phyloP scores from a whole-genome alignment of 257 asterid species.

The Echium plantagineum region DNA sequence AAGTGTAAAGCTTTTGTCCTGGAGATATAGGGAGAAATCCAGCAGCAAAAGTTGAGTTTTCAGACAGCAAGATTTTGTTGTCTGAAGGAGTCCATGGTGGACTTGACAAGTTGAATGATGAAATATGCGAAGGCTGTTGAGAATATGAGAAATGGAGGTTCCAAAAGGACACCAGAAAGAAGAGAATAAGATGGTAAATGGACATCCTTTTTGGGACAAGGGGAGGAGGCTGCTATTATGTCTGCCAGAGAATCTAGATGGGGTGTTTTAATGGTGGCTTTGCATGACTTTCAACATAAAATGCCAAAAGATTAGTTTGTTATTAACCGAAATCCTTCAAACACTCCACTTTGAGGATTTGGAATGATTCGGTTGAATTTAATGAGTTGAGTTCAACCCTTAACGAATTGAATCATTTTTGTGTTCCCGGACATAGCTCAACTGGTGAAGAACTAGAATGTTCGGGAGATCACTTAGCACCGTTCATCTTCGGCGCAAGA shows the following conservation, averaged over 20 bases:
- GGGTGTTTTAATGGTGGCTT: background rate
- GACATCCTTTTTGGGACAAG: slow-evolving; percentile 15
- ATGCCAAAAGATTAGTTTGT: no score
- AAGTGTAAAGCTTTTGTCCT: slow-evolving; percentile 33
- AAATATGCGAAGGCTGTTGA: slow-evolving; percentile 24
- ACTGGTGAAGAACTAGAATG: no score
- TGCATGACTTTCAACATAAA: background rate
- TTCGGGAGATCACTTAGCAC: no score
- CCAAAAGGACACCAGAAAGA: slow-evolving; percentile 19
- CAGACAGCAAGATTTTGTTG: slow-evolving; percentile 45
- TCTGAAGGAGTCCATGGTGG: slow-evolving; percentile 60
- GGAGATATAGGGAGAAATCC: slow-evolving; percentile 15
- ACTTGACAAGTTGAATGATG: slow-evolving; percentile 29
- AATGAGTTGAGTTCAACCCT: no score
- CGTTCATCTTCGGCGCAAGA: no score
- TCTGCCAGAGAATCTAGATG: background rate
- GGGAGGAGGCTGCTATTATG: background rate
- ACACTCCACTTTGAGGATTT: no score
- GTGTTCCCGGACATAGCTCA: no score
- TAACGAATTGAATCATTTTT: no score
- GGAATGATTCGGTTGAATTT: no score
- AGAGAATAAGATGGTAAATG: background rate
- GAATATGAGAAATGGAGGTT: slow-evolving; percentile 21
- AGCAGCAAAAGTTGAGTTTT: slow-evolving; percentile 38
- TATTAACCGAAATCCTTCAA: no score